These are phyloP conservation scores for Geotrichum siamense DNA, from an alignment of 1,139 yeast genomes.

Conservation along the genomic window DNA sequence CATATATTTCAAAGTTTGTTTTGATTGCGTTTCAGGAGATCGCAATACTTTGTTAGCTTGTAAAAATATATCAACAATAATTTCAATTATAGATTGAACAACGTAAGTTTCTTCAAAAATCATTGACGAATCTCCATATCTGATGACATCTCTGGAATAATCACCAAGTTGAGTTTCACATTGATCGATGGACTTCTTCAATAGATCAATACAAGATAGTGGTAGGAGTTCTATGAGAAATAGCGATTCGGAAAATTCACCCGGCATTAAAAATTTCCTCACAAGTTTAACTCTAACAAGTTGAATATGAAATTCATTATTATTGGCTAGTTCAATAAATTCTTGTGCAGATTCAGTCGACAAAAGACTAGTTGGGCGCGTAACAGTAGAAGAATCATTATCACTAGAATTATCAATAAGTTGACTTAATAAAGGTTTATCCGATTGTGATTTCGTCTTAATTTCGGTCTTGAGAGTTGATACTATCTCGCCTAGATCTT, in stretches of 20 bases:
- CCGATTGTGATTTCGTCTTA: conserved; percentile 18
- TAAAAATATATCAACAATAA: conserved; percentile 45
- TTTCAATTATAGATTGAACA: conserved; percentile 45
- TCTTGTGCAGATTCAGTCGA: conserved; percentile 26
- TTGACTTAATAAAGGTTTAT: conserved; percentile 35
- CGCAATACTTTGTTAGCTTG: conserved; percentile 17
- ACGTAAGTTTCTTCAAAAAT: conserved; percentile 18
- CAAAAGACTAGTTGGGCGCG: conserved; percentile 19
- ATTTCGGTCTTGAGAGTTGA: conserved; percentile 18
- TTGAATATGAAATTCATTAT: conserved; percentile 38
- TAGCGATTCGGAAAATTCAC: conserved; percentile 15
- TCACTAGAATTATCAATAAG: conserved; percentile 31
- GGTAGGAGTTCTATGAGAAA: conserved; percentile 27
- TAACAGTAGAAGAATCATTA: conserved; percentile 22
- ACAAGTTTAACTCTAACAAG: conserved; percentile 38
- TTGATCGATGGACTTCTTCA: conserved; percentile 21
- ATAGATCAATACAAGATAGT: conserved; percentile 20
- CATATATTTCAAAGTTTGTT: conserved; percentile 16
- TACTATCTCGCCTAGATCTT: conserved; percentile 29
- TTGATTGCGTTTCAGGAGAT: conserved; percentile 17
- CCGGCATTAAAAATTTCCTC: conserved; percentile 35
- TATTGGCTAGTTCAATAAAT: conserved; percentile 35
- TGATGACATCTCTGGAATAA: conserved; percentile 8
- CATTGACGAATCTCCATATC: not conserved
- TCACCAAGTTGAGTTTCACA: conserved; percentile 22